Evolutionary conservation across 805 yeast genomes (phyloP), one percentile per base, ranked within the genome.

Genomic region (Barnettozyma vustinii): DNA sequence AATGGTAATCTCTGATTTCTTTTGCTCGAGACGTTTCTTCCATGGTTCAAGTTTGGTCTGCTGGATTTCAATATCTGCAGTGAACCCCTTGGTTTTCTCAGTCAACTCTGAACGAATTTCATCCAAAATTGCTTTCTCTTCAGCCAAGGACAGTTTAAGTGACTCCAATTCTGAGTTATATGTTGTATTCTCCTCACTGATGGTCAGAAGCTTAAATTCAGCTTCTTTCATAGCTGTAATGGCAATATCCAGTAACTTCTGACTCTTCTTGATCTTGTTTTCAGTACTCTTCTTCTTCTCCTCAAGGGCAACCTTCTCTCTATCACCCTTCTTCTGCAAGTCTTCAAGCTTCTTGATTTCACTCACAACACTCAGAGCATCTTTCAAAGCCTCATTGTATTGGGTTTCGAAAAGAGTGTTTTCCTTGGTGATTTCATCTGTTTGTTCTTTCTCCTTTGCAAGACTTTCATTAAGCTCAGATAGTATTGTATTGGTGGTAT

Each of bases 31-130:
- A 53, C 80, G 76, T 25, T 77, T 83, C 51, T 80, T 80, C 91
- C 95, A 89, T 0, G 98, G 99, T 55, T 87, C 91, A 7, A 89
- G 67, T 51, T 83, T 73, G 8, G 72, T 74, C 61, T 87, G 91
- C 37, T 81, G 67, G 13, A 60, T 57, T 55, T 80, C 85, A 45
- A 91, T 84, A 58, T 86, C 76, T 9, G 73, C 75, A 1, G 91
- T 79, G 48, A 84, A 74, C 2, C 69, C 81, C 10, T 80, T 74
- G 0, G 98, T 92, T 61, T 88, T 87, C 42, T 80, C 83, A 9
- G 88, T 80, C 42, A 94, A 73, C 26, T 79, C 80, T 8, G 72
- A 56, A 57, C 90, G 80, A 12, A 91, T 81, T 23, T 74, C 74
- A 46, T 81, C 85, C 20, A 92, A 67, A n/a, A 68, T 69, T 0